Base-by-base conservation (phyloP, 2,329 filamentous ascomycete genomes). In the Davidsoniella australis region DNA sequence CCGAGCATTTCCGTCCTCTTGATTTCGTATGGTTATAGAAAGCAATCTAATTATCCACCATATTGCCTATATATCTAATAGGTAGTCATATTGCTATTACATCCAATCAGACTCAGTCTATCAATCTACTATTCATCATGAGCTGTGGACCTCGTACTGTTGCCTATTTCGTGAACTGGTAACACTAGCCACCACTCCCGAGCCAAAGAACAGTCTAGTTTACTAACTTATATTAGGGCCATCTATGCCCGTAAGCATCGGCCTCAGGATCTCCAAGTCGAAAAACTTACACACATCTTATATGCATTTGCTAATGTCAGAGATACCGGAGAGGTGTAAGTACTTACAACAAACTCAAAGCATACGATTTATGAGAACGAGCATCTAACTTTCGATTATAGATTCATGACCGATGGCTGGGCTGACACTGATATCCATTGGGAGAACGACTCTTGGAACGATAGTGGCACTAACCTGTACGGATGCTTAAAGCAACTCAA, bases 271-370 rank as follows among this genome's bases (percentile, higher is more conserved):
- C 73, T 96, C 5, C 84, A 85, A 0, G 78, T 73, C 3, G 75
- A 87, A 49, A 82, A 85, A 50, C 74, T 95, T 40, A 96, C 88
- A 0, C 89, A 96, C 60, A 66, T 96, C 4, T 76, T 95, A 14
- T 95, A 95, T 56, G 70, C 88, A 14, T 96, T 96, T 65, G 89
- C 85, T 59, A 93, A 95, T 61, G 76, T 94, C 52, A 74, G 76
- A 3, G 84, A 89, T 2, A 77, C 73, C 29, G 89, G 89, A 45
- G 85, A 93, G 64, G 86, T 93, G 63, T 82, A 63, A 56, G 63
- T 58, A 1, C 48, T n/a, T 23, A n/a, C 26, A n/a, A 23, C 12
- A 10, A 41, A 16, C 12, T 18, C 29, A 38, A 37, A 29, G 2
- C 14, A 17, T 20, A 23, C 23, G 24, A 44, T n/a, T 23, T 5